These are phyloP conservation scores for Chiua virens DNA, from an alignment of 768 basidiomycete genomes.

Conservation along the genomic window DNA sequence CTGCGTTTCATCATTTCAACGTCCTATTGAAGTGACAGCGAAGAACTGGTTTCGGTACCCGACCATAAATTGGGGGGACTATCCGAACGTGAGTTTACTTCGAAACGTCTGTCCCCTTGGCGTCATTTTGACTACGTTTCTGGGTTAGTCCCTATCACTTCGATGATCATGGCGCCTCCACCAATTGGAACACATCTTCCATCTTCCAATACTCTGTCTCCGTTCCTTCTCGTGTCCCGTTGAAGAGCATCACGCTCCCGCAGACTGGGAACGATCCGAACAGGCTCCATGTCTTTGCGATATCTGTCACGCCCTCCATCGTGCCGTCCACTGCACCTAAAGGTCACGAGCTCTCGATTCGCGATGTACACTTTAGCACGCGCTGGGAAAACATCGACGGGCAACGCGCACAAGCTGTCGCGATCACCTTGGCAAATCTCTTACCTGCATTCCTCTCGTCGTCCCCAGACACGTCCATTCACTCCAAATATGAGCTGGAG, in stretches of 20 bases:
- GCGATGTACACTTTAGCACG: constrained; percentile 43
- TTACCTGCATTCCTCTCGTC: constrained; percentile 34
- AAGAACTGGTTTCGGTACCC: constrained; percentile 48
- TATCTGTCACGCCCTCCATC: constrained; percentile 40
- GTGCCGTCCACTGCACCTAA: constrained; percentile 24
- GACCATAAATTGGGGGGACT: constrained; percentile 39
- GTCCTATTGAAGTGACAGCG: constrained; percentile 36
- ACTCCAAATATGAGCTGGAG: constrained; percentile 35
- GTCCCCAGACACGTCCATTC: constrained; percentile 32
- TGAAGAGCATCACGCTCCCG: constrained; percentile 48
- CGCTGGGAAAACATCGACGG: constrained; percentile 44
- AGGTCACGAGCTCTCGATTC: constrained; percentile 37
- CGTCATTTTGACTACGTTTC: background rate
- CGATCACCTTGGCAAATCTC: constrained; percentile 53
- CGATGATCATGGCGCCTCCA: constrained; percentile 31
- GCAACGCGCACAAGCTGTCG: constrained; percentile 45
- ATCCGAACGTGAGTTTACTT: constrained; percentile 40
- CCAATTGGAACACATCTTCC: constrained; percentile 43
- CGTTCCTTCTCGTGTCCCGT: constrained; percentile 38
- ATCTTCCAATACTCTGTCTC: constrained; percentile 48
- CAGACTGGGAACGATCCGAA: constrained; percentile 19
- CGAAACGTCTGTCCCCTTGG: background rate
- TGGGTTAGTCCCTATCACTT: constrained; percentile 46
- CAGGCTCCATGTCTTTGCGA: constrained; percentile 46
- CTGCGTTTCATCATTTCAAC: background rate